phyloP scores from a whole-genome alignment of 78 protist genomes.

The Dictyostelium intermedium region DNA sequence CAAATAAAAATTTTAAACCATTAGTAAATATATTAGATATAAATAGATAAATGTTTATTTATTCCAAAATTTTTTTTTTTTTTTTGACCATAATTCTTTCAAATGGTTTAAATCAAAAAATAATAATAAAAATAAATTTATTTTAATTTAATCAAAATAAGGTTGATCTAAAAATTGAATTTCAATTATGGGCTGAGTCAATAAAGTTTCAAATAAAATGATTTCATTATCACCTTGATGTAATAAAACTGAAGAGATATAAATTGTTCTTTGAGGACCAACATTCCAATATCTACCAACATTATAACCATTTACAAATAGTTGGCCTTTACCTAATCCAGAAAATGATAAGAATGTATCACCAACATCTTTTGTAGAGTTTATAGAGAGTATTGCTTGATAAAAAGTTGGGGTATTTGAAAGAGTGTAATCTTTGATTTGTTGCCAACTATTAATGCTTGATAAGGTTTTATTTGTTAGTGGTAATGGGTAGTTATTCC shows the following conservation, averaged over 20 bases:
- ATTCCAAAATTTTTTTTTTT: no score
- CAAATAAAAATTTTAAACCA: no score
- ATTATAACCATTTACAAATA: conserved; percentile 77
- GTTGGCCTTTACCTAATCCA: conserved; percentile 53
- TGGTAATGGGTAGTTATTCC: conserved; percentile 38
- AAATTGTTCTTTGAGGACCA: conserved; percentile 75
- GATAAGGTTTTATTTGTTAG: background rate
- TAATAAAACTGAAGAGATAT: conserved; percentile 37
- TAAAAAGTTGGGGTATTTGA: conserved; percentile 39
- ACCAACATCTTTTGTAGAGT: background rate
- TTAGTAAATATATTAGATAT: no score
- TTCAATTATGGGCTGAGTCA: background rate
- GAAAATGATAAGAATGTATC: conserved; percentile 35
- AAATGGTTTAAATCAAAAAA: background rate
- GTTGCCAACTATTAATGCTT: background rate
- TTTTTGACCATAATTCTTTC: no score
- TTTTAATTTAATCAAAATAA: conserved; percentile 14
- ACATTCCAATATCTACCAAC: conserved; percentile 80
- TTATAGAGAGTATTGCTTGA: conserved; percentile 1
- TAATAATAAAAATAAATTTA: background rate
- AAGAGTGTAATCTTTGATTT: background rate
- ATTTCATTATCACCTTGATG: conserved; percentile 56
- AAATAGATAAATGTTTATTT: no score
- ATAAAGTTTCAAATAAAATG: conserved; percentile 43
- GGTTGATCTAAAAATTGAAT: conserved; percentile 40